Evolutionary conservation across 2,329 filamentous ascomycete genomes (phyloP).

Genomic region (Trichoderma endophyticum): DNA sequence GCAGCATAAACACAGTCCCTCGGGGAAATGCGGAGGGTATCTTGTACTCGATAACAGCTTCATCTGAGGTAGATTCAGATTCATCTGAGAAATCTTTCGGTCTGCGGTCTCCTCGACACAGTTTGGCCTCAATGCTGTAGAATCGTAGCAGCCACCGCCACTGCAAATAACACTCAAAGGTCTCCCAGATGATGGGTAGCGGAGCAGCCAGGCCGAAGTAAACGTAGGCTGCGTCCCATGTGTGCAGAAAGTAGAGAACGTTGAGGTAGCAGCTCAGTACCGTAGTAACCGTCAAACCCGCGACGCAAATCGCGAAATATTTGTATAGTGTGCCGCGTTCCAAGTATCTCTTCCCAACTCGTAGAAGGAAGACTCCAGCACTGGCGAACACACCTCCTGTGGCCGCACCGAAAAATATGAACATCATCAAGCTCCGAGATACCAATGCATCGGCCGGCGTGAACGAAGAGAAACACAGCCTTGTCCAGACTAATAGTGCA

Average conservation of each 20-base stretch:
- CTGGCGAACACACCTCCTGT: background rate
- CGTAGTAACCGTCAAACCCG: background rate
- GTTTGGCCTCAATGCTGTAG: background rate
- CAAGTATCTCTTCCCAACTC: background rate
- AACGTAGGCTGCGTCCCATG: background rate
- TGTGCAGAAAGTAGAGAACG: constrained; percentile 1
- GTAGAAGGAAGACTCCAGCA: constrained; percentile 1
- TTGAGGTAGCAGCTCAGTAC: constrained; percentile 2
- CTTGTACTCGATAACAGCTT: too few relatives aligned
- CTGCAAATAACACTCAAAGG: constrained; percentile 4
- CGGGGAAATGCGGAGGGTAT: background rate
- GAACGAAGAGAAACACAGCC: background rate
- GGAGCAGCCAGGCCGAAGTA: background rate
- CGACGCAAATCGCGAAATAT: background rate
- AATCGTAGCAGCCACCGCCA: constrained; percentile 9
- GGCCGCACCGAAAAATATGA: constrained; percentile 2
- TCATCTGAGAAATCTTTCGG: background rate
- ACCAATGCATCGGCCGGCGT: background rate
- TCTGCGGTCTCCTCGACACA: background rate
- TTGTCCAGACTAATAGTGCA: background rate
- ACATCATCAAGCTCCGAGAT: constrained; percentile 4
- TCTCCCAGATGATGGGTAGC: background rate
- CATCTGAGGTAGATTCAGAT: background rate
- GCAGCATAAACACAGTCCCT: background rate
- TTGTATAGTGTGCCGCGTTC: background rate